Evolutionary conservation across 495 filamentous ascomycete species (phyloP), one percentile per base, ranked within the genome.

Genomic region (Wilcoxina mikolae): DNA sequence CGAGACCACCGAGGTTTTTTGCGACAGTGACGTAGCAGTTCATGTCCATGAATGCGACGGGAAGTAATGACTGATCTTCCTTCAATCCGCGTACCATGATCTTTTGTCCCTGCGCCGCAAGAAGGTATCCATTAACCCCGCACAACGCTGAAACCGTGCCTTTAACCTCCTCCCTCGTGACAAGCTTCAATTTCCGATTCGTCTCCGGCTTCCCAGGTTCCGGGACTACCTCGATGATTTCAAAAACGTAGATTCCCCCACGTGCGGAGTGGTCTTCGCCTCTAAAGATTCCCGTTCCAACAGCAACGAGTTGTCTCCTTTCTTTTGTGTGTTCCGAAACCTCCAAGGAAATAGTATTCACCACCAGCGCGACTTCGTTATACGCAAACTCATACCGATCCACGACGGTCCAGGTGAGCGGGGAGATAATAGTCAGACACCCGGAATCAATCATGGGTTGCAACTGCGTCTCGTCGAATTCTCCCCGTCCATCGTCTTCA

Each of bases 1-100:
- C 89, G 0, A 87, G 93, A 1, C 83, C 80, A 23, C 76, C 76
- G 33, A 96, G 73, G 58, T 85, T 84, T 65, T 88, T 93, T 44
- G 83, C 79, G 3, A 82, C 76, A 1, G 78, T 85, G 27, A 94
- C 84, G 67, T 90, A 89, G 69, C 84, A 87, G 71, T 85, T 89
- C 81, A 94, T 88, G 62, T 99, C 91, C 79, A 99, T 85, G 62
- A 99, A 99, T 0, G 91, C 91, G 22, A 96, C 90, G 0, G 91
- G 91, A 1, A 96, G 75, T 42, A 96, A 74, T 3, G 80, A 84
- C 1, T 85, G 84, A 60, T 99, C 91, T 69, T 96, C 91, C 62
- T 95, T 95, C 0, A 99, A 73, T 33, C 91, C 91, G 47, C 91
- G 74, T 2, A 99, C 87, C 84, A 96, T 91, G 66, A 86, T 64